Evolutionary conservation across 73 alveolate genomes (phyloP), one percentile per base, ranked within the genome.

Genomic region (Paramecium pentaurelia): DNA sequence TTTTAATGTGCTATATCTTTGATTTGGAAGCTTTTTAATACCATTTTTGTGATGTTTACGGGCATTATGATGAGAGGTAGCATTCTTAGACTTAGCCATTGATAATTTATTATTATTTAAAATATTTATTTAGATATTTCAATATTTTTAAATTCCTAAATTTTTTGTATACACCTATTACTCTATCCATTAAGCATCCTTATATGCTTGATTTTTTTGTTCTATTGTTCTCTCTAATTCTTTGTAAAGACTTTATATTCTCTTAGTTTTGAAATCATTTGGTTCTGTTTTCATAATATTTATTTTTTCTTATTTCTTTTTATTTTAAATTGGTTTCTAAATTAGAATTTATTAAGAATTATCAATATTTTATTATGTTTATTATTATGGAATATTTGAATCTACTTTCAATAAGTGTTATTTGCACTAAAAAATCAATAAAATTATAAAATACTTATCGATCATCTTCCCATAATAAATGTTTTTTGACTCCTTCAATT

Each of bases 31-130:
- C 30, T 18, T 80, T 80, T 42, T 80, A 20, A 80, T 80, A 16
- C 91, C 91, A 80, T 80, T 80, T 45, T 38, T 80, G 49, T 80
- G 91, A 44, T 80, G 77, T 36, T 80, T 80, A 40, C 47, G 32
- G 47, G 91, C 47, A 45, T 80, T 80, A 47, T 80, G 91, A 80
- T 80, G 91, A 36, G 54, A 14, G 37, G 91, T 80, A 32, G 91
- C 71, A 25, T 80, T 80, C 91, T 80, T 80, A 0, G 91, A 80
- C 91, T 80, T 80, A 28, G 91, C 91, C 91, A 80, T 80, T 49
- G 91, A 80, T 42, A 80, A 80, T 80, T 64, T 20, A 80, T 45
- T 20, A 80, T 45, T 80, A 80, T 80, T 80, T 80, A 80, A 45
- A 45, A 64, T 64, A 64, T 64, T 64, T 64, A 51, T 34, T 64